Percentiles rank a stretch among this genome's conserved stretches.
Conservation (phyloP, 208 protist species). For the Vickermania spadyakhi region DNA sequence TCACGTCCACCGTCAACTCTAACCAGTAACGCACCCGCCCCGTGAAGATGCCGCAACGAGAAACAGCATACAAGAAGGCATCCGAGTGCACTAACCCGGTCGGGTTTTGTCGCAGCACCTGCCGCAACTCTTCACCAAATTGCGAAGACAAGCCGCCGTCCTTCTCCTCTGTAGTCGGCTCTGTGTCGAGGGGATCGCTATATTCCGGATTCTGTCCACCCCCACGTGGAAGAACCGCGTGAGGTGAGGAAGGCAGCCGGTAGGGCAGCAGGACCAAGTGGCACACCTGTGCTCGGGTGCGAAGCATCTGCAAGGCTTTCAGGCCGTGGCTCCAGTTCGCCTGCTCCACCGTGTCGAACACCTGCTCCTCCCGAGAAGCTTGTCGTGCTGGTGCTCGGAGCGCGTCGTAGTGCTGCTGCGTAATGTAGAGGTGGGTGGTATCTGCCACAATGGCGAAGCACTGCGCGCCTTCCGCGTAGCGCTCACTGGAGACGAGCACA, state of each 20-base stretch:
- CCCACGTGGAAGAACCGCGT: no score
- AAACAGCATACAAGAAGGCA: not conserved
- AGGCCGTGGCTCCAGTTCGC: not conserved
- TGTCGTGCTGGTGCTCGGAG: not conserved
- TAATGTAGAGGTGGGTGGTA: not conserved
- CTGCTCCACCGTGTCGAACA: not conserved
- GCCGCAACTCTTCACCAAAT: not conserved
- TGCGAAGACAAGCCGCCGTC: not conserved
- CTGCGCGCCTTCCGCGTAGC: not conserved
- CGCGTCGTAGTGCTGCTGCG: not conserved
- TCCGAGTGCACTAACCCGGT: not conserved
- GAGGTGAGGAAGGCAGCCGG: not conserved
- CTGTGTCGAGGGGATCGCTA: no score
- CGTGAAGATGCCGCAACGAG: not conserved
- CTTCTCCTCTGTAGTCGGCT: not conserved
- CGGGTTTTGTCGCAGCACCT: not conserved
- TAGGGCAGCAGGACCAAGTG: not conserved
- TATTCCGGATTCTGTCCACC: no score
- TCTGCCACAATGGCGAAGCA: not conserved
- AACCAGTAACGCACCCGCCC: not conserved
- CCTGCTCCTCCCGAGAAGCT: not conserved
- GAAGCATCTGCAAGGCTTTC: not conserved
- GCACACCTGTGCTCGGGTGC: not conserved
- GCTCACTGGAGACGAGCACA: not conserved
- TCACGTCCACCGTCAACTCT: not conserved